Percentiles rank a stretch among this genome's conserved stretches.
Conservation (phyloP, 352 stramenopile genomes). For the Phytophthora pinifolia region DNA sequence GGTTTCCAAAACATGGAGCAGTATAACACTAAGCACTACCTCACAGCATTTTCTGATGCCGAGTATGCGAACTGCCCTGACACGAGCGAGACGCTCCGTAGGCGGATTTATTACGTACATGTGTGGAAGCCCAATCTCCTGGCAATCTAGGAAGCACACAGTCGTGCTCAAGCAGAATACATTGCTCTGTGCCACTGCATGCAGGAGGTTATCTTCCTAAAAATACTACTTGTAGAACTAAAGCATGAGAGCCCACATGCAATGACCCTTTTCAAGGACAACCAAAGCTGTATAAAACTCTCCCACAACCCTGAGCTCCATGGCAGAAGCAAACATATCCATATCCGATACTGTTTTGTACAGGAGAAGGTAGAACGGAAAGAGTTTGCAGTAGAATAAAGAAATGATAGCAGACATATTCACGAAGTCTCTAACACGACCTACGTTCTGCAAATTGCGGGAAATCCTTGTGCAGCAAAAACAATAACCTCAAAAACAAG, state of each 20-base stretch:
- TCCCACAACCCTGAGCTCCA: too few relatives aligned
- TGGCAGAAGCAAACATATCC: too few relatives aligned
- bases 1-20: neutral
- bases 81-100: constrained; percentile 19
- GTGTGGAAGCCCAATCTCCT: constrained; percentile 20
- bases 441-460: too few relatives aligned
- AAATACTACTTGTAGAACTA: neutral
- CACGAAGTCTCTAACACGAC: neutral
- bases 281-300: too few relatives aligned
- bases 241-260: neutral
- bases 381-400: too few relatives aligned
- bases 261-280: constrained; percentile 1
- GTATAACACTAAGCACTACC: constrained; percentile 2
- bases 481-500: too few relatives aligned
- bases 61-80: constrained; percentile 30
- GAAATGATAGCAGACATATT: constrained; percentile 15
- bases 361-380: too few relatives aligned
- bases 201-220: constrained; percentile 22
- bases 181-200: too few relatives aligned
- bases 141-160: constrained; percentile 24
- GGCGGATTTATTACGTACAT: constrained; percentile 20
- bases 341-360: too few relatives aligned
- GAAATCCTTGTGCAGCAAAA: too few relatives aligned
- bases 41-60: constrained; percentile 14
- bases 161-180: constrained; percentile 27